phyloP scores from a whole-genome alignment of 2,329 filamentous ascomycete genomes.

The Dendrostoma leiphaemia region DNA sequence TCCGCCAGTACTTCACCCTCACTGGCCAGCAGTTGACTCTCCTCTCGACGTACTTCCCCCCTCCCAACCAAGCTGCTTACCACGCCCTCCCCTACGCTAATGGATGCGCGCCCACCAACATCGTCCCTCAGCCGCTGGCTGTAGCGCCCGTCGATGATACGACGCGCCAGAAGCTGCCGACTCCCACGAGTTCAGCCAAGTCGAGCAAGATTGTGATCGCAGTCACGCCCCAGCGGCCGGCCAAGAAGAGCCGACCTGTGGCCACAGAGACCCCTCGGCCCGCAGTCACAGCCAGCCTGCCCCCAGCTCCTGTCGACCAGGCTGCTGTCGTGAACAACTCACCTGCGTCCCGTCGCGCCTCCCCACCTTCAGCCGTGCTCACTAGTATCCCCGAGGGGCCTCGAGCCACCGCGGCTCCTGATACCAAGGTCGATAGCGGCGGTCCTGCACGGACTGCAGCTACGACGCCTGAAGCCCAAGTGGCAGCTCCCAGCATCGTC shows the following conservation, averaged over 20 bases:
- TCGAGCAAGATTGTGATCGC: too few relatives aligned
- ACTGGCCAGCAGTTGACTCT: slow-evolving; percentile 1
- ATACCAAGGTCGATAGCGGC: too few relatives aligned
- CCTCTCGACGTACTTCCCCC: too few relatives aligned
- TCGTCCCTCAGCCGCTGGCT: neutral
- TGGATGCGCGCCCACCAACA: neutral
- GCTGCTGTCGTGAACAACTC: neutral
- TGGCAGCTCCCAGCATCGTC: neutral
- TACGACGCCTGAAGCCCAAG: neutral
- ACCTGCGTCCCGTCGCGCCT: neutral
- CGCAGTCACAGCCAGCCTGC: too few relatives aligned
- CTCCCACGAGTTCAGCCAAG: too few relatives aligned
- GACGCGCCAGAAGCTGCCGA: neutral
- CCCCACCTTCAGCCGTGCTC: neutral
- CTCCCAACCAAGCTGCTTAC: too few relatives aligned
- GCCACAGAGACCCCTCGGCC: too few relatives aligned
- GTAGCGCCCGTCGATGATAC: neutral
- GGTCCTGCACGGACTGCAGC: neutral
- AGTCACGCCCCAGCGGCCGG: too few relatives aligned
- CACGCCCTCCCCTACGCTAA: neutral
- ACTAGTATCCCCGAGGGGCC: slow-evolving; percentile 15
- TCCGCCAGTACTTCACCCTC: slow-evolving; percentile 5
- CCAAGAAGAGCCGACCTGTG: too few relatives aligned
- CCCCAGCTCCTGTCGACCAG: neutral
- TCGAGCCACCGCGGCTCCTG: neutral